Conservation (phyloP, 2,329 filamentous ascomycete species). For the Fusarium solani-melongenae region DNA sequence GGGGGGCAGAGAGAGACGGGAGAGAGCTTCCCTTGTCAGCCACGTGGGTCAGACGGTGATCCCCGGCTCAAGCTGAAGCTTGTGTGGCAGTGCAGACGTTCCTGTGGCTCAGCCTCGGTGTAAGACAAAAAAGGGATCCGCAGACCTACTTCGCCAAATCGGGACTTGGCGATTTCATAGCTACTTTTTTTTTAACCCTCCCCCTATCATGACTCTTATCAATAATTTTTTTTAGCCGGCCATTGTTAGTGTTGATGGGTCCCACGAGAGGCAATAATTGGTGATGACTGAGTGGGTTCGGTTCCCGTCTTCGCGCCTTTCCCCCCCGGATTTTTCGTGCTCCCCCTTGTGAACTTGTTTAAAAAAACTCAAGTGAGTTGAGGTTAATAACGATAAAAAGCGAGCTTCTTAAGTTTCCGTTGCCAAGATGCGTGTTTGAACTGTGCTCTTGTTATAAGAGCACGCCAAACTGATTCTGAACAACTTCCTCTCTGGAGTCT, state of each 20-base stretch:
- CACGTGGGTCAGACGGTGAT: conserved; percentile 33
- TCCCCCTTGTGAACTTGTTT: conserved; percentile 3
- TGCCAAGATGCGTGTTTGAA: conserved; percentile 30
- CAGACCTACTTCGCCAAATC: conserved; percentile 22
- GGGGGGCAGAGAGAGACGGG: conserved; percentile 6
- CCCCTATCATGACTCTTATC: background rate
- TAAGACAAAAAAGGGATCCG: background rate
- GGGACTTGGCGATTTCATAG: conserved; percentile 22
- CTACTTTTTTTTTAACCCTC: conserved; percentile 8
- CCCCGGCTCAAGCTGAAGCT: background rate
- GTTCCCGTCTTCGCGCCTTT: background rate
- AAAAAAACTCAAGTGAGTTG: conserved; percentile 9
- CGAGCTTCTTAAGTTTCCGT: background rate
- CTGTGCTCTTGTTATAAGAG: conserved; percentile 23
- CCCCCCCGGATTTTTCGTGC: conserved; percentile 18
- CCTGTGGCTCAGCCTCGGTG: conserved; percentile 17
- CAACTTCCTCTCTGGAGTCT: background rate
- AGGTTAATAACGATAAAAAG: background rate
- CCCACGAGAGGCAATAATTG: conserved; percentile 13
- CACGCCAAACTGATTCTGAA: conserved; percentile 1
- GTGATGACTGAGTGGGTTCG: conserved; percentile 14
- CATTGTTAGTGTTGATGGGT: conserved; percentile 9
- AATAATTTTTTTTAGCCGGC: conserved; percentile 2
- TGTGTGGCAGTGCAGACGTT: conserved; percentile 15
- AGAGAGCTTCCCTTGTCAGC: conserved; percentile 13